Evolutionary conservation across 768 basidiomycete genomes (phyloP).

Genomic region (Macrolepiota albuminosa): DNA sequence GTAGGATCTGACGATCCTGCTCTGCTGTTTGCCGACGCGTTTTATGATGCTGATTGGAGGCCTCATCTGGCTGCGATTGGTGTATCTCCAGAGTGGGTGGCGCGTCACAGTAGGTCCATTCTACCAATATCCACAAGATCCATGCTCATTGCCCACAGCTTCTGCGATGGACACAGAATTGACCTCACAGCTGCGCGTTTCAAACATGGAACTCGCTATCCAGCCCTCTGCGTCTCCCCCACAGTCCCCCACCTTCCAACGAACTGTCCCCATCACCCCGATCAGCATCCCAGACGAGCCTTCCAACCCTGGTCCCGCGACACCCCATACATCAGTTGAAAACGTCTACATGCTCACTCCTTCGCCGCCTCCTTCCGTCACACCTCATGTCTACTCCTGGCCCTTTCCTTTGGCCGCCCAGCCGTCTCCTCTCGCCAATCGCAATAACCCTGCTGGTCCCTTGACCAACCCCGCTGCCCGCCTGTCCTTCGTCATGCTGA

Average conservation of each 20-base stretch:
- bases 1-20: slow-evolving; percentile 38
- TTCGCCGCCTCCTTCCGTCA: slow-evolving; percentile 51
- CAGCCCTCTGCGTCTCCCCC: slow-evolving; percentile 5
- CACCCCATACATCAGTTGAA: slow-evolving; percentile 23
- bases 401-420: slow-evolving; percentile 23
- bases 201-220: slow-evolving; percentile 16
- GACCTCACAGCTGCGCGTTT: slow-evolving; percentile 8
- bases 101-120: slow-evolving; percentile 3
- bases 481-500: slow-evolving; percentile 53
- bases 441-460: slow-evolving; percentile 33
- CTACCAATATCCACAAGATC: background rate
- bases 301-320: slow-evolving; percentile 21
- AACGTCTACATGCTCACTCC: slow-evolving; percentile 31
- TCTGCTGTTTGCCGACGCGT: slow-evolving; percentile 32
- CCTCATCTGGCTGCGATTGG: slow-evolving; percentile 15
- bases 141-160: slow-evolving; percentile 12
- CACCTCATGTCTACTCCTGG: slow-evolving; percentile 59
- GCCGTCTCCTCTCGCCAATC: slow-evolving; percentile 27
- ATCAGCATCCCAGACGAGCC: slow-evolving; percentile 29
- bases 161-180: slow-evolving; percentile 3
- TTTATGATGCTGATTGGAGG: slow-evolving; percentile 22
- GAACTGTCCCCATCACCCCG: slow-evolving; percentile 30
- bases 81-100: slow-evolving; percentile 4
- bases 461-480: slow-evolving; percentile 57
- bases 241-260: slow-evolving; percentile 21